These are phyloP conservation scores for Aspergillus indologenus DNA, from an alignment of 495 filamentous ascomycete species.

Conservation along the genomic window DNA sequence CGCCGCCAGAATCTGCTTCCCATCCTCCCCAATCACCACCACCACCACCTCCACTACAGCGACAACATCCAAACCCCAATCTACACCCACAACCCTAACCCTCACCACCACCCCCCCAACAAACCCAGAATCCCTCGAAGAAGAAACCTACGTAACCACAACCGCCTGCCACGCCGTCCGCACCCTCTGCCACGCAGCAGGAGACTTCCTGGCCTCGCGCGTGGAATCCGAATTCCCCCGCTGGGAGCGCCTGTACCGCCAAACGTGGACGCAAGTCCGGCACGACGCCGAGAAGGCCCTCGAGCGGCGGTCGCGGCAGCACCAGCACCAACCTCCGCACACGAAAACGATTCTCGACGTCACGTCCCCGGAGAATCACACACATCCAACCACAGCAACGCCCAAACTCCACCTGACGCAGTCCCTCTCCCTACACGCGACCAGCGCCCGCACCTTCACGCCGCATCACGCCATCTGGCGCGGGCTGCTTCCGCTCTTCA, in stretches of 20 bases:
- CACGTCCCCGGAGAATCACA: too few relatives aligned
- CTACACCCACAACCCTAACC: conserved; percentile 15
- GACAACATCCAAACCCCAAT: conserved; percentile 23
- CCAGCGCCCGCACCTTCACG: conserved; percentile 35
- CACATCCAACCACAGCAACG: background rate
- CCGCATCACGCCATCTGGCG: conserved; percentile 39
- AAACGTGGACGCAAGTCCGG: conserved; percentile 39
- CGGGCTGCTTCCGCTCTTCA: conserved; percentile 36
- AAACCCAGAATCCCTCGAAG: conserved; percentile 42
- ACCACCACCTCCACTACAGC: conserved; percentile 28
- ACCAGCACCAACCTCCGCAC: background rate
- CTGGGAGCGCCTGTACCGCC: conserved; percentile 45
- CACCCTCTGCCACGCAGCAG: conserved; percentile 57
- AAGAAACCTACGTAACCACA: conserved; percentile 70
- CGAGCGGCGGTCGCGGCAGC: conserved; percentile 16
- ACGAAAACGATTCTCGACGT: too few relatives aligned
- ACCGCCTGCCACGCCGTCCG: conserved; percentile 64
- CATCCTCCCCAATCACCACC: conserved; percentile 30
- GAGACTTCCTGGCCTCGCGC: conserved; percentile 74
- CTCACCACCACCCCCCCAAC: conserved; percentile 1
- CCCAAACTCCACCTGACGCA: conserved; percentile 8
- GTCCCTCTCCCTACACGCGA: conserved; percentile 25
- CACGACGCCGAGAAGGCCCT: conserved; percentile 34
- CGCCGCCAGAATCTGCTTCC: conserved; percentile 55
- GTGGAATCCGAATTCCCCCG: conserved; percentile 67